Evolutionary conservation across 805 yeast genomes (phyloP).

Genomic region (Metschnikowia hibisci): DNA sequence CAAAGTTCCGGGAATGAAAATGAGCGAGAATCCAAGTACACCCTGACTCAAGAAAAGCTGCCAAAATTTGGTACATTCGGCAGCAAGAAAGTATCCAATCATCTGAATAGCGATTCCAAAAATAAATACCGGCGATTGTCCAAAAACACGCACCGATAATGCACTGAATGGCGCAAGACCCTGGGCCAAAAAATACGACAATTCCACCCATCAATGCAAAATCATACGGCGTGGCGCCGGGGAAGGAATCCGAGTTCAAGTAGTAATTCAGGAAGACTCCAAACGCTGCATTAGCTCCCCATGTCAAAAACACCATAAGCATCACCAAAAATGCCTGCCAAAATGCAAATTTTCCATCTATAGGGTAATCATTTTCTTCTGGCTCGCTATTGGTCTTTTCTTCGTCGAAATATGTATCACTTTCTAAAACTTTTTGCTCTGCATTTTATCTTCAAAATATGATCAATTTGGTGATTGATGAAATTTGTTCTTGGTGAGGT

Average conservation of each 20-base stretch:
- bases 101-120: constrained; percentile 52
- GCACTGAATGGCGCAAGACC: constrained; percentile 48
- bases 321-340: constrained; percentile 26
- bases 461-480: constrained; percentile 35
- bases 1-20: constrained; percentile 57
- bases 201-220: constrained; percentile 69
- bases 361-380: constrained; percentile 12
- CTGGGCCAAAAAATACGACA: constrained; percentile 59
- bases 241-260: constrained; percentile 37
- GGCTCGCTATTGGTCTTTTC: not conserved
- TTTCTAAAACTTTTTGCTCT: constrained; percentile 28
- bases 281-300: constrained; percentile 57
- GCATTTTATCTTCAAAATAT: constrained; percentile 29
- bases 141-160: constrained; percentile 42
- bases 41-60: constrained; percentile 69
- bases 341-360: constrained; percentile 18
- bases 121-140: constrained; percentile 45
- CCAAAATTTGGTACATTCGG: constrained; percentile 58
- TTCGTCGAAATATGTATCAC: not conserved
- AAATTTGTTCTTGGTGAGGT: constrained; percentile 30
- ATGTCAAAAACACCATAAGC: constrained; percentile 44
- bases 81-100: constrained; percentile 55
- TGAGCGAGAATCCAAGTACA: constrained; percentile 49
- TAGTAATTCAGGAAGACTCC: constrained; percentile 58
- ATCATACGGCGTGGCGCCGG: constrained; percentile 54